A percentile compares a stretch with the other conserved stretches of the same genome.
phyloP scores from a whole-genome alignment of 2,329 filamentous ascomycete genomes.

The Pseudogymnoascus sp. region DNA sequence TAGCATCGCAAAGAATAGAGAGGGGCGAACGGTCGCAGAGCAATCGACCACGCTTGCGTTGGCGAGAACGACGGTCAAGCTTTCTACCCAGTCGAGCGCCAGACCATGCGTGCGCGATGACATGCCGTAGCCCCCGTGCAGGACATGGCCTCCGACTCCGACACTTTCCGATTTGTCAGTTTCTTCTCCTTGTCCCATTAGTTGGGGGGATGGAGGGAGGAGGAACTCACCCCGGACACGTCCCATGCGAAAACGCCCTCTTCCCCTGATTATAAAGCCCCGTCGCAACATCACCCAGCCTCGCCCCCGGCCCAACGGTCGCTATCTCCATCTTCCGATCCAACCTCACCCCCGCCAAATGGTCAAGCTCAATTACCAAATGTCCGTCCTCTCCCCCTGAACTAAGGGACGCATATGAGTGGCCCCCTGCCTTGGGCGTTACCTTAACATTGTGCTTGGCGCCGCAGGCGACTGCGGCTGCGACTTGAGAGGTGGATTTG shows the following conservation, averaged over 20 bases:
- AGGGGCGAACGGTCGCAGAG: conserved; percentile 20
- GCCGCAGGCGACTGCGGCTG: conserved; percentile 39
- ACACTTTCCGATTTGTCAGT: conserved; percentile 22
- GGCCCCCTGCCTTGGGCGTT: conserved; percentile 42
- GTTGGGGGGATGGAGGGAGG: too few relatives aligned
- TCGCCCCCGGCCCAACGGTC: conserved; percentile 34
- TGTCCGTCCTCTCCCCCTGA: conserved; percentile 35
- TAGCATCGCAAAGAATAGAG: conserved; percentile 30
- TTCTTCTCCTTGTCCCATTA: neutral
- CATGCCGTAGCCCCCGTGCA: conserved; percentile 40
- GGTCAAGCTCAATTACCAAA: conserved; percentile 36
- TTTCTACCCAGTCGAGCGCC: conserved; percentile 43
- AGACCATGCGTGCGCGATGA: conserved; percentile 43
- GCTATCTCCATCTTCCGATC: conserved; percentile 19
- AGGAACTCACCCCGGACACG: conserved; percentile 32
- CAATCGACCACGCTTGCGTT: conserved; percentile 26
- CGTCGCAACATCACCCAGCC: conserved; percentile 38
- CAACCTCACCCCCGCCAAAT: conserved; percentile 32
- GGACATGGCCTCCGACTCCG: conserved; percentile 39
- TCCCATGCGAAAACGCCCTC: conserved; percentile 37
- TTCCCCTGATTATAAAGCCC: conserved; percentile 31
- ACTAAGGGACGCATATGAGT: conserved; percentile 45
- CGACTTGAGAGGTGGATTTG: conserved; percentile 30
- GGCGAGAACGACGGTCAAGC: conserved; percentile 40
- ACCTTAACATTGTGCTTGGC: conserved; percentile 35